These are phyloP conservation scores for Colletotrichum australisinense DNA, from an alignment of 2,329 filamentous ascomycete species.

Conservation along the genomic window DNA sequence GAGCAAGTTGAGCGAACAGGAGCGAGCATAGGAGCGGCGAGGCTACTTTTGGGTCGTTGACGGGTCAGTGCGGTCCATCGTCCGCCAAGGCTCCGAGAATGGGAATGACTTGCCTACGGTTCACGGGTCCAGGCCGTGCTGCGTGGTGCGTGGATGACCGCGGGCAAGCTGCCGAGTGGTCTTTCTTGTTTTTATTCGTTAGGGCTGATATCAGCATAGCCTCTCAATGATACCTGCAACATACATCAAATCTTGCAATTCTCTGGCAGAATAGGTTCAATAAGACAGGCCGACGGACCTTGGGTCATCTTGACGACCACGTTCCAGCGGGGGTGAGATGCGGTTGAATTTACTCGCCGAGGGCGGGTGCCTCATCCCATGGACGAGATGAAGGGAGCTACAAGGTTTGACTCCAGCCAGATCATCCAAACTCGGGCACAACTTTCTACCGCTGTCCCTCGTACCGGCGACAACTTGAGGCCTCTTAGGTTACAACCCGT, in stretches of 20 bases:
- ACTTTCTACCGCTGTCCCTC: not conserved
- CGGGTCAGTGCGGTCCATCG: slow-evolving; percentile 9
- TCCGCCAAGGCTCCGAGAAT: not conserved
- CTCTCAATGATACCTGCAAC: slow-evolving; percentile 28
- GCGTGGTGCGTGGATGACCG: not conserved
- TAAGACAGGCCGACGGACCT: not conserved
- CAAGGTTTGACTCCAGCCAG: not conserved
- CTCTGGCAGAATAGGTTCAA: no score
- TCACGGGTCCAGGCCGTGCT: not conserved
- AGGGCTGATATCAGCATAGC: slow-evolving; percentile 18
- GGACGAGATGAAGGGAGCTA: not conserved
- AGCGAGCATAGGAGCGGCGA: slow-evolving; percentile 19
- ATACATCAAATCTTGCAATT: not conserved
- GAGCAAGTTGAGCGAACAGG: slow-evolving; percentile 52
- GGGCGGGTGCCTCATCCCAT: not conserved
- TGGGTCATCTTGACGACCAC: not conserved
- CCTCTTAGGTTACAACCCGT: not conserved
- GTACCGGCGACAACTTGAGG: not conserved
- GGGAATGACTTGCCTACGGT: not conserved
- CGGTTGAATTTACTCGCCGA: not conserved
- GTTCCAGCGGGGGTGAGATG: not conserved
- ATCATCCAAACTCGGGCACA: not conserved
- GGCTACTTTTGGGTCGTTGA: slow-evolving; percentile 19
- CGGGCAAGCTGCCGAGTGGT: not conserved
- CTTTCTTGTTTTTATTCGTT: not conserved